Evolutionary conservation across 805 yeast species (phyloP).

Genomic region (Lipomyces chichibuensis): DNA sequence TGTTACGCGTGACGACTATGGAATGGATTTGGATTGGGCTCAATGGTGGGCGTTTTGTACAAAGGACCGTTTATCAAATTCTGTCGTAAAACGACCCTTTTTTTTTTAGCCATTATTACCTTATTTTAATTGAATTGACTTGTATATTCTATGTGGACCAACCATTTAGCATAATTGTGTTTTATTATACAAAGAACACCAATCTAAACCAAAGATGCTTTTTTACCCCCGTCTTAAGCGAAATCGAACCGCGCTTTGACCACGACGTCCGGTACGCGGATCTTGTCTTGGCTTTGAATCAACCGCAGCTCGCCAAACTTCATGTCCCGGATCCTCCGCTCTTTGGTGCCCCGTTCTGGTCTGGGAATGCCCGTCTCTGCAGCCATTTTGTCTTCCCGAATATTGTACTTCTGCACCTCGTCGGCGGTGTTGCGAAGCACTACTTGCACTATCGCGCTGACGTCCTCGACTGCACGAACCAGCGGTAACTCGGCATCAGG

Average conservation of each 20-base stretch:
- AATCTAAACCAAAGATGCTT: slow-evolving; percentile 1
- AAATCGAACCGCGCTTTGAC: slow-evolving; percentile 19
- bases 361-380: slow-evolving; percentile 18
- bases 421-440: slow-evolving; percentile 55
- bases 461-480: slow-evolving; percentile 51
- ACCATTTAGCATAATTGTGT: neutral
- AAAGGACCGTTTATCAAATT: neutral
- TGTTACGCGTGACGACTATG: neutral
- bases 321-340: slow-evolving; percentile 33
- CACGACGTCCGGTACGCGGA: slow-evolving; percentile 9
- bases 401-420: slow-evolving; percentile 17
- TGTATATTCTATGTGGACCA: neutral
- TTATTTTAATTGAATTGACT: neutral
- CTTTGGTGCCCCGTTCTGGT: slow-evolving; percentile 28
- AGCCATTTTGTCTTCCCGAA: slow-evolving; percentile 14
- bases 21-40: neutral
- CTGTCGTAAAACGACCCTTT: neutral
- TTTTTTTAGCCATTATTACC: neutral
- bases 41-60: neutral
- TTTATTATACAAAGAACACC: neutral
- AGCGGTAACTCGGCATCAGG: slow-evolving; percentile 34
- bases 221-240: neutral
- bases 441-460: slow-evolving; percentile 56
- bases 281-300: slow-evolving; percentile 27
- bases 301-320: slow-evolving; percentile 32